A percentile compares a stretch with the other conserved stretches of the same genome.
These are phyloP conservation scores for Phlebopus sp. DNA, from an alignment of 1,284 basidiomycete genomes.

Conservation along the genomic window DNA sequence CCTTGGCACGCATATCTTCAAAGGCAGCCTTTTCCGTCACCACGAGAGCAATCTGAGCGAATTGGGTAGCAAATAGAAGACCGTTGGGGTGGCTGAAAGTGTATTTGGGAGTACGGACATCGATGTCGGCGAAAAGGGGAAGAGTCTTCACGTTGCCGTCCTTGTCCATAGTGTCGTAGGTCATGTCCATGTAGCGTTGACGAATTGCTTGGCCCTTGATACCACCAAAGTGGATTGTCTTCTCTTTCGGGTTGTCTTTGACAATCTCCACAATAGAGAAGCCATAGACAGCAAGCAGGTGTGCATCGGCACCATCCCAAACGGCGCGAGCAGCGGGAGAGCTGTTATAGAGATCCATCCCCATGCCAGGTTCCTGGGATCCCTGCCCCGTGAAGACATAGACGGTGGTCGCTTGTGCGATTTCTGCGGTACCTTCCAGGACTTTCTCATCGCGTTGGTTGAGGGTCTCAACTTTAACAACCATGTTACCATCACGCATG, in stretches of 20 bases:
- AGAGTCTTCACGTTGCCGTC: slow-evolving; percentile 93
- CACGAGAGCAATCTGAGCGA: slow-evolving; percentile 96
- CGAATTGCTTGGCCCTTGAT: slow-evolving; percentile 98
- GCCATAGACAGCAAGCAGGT: slow-evolving; percentile 91
- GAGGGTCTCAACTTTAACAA: slow-evolving; percentile 86
- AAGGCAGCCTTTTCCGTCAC: slow-evolving; percentile 98
- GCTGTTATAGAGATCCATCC: slow-evolving; percentile 95
- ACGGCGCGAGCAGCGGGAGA: slow-evolving; percentile 93
- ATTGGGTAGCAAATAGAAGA: slow-evolving; percentile 95
- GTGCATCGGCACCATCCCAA: slow-evolving; percentile 95
- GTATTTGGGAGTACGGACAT: slow-evolving; percentile 89
- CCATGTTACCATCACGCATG: slow-evolving; percentile 91
- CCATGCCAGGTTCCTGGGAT: slow-evolving; percentile 98
- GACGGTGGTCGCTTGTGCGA: slow-evolving; percentile 88
- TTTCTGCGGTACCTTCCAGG: slow-evolving; percentile 88
- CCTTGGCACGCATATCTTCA: slow-evolving; percentile 96
- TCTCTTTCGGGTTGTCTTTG: slow-evolving; percentile 95
- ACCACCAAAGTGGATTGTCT: slow-evolving; percentile 99
- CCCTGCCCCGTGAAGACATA: slow-evolving; percentile 99
- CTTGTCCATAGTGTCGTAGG: slow-evolving; percentile 95
- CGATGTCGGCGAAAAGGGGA: slow-evolving; percentile 91
- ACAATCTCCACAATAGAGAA: slow-evolving; percentile 99
- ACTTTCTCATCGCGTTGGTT: slow-evolving; percentile 90
- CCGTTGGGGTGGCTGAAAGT: slow-evolving; percentile 97
- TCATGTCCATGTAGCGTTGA: slow-evolving; percentile 98